A percentile compares a stretch with the other conserved stretches of the same genome.
phyloP scores from a whole-genome alignment of 768 basidiomycete species.

The Tulasnella sp. region DNA sequence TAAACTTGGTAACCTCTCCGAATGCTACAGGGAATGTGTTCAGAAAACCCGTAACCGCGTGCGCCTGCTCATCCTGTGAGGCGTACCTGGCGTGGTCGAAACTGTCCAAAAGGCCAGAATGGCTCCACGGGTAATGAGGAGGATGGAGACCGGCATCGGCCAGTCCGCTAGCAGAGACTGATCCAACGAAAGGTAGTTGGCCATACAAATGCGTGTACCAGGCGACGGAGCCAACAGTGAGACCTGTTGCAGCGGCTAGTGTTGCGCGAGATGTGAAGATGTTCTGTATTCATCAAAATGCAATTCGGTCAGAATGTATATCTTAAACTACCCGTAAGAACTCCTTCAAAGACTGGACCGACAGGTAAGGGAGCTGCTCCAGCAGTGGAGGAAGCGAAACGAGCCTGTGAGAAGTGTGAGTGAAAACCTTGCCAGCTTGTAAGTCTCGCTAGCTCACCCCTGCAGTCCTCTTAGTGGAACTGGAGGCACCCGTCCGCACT shows the following conservation, averaged over 20 bases:
- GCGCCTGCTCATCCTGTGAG: neutral
- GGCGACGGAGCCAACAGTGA: constrained; percentile 81
- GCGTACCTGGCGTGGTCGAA: constrained; percentile 94
- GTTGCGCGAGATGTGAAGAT: constrained; percentile 59
- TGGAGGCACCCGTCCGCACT: too few relatives aligned
- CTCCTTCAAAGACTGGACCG: neutral
- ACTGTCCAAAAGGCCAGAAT: constrained; percentile 75
- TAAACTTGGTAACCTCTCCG: constrained; percentile 95
- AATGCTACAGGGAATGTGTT: constrained; percentile 42
- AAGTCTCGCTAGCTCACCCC: too few relatives aligned
- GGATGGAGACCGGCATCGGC: constrained; percentile 95
- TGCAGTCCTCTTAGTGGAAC: too few relatives aligned
- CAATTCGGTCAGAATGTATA: neutral
- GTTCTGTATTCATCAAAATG: constrained; percentile 24
- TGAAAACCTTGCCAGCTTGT: too few relatives aligned
- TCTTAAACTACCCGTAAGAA: neutral
- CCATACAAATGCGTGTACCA: constrained; percentile 97
- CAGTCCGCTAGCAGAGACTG: constrained; percentile 85
- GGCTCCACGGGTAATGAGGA: constrained; percentile 76
- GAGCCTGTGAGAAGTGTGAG: neutral
- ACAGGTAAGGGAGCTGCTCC: neutral
- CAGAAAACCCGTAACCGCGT: neutral
- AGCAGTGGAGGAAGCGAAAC: neutral
- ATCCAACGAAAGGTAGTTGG: constrained; percentile 73
- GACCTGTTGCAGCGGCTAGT: constrained; percentile 59